A percentile compares a stretch with the other conserved stretches of the same genome.
Conservation (phyloP, 306 rosid genomes). For the Potentilla sterilis region DNA sequence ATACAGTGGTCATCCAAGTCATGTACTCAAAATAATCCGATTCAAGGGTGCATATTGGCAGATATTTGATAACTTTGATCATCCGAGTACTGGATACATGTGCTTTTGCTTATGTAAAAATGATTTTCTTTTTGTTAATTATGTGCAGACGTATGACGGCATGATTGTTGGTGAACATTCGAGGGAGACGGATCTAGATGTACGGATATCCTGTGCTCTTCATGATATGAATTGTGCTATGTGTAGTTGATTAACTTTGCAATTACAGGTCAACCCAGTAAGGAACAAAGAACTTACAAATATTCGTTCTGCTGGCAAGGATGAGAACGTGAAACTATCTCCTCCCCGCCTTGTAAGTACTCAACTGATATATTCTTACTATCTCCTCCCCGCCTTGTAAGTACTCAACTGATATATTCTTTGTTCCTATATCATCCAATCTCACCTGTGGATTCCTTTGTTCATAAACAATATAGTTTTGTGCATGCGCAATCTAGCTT, state of each 20-base stretch:
- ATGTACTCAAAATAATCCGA: background rate
- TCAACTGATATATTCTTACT: constrained; percentile 33
- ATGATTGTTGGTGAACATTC: constrained; percentile 97
- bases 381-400: constrained; percentile 93
- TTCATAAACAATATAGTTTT: background rate
- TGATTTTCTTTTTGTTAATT: constrained; percentile 20
- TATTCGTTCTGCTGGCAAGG: constrained; percentile 71
- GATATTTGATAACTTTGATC: background rate
- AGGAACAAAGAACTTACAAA: constrained; percentile 74
- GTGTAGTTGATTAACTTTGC: constrained; percentile 24
- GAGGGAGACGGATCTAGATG: constrained; percentile 89
- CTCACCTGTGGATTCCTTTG: background rate
- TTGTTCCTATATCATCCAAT: background rate
- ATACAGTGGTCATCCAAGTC: background rate
- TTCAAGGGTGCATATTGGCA: background rate
- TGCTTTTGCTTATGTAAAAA: background rate
- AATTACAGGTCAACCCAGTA: constrained; percentile 77
- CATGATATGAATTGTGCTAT: constrained; percentile 14
- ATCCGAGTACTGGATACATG: background rate
- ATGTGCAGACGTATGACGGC: constrained; percentile 86
- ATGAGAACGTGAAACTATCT: constrained; percentile 80
- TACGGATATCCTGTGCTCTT: constrained; percentile 37
- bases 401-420: constrained; percentile 32
- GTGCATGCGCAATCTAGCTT: background rate
- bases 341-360: constrained; percentile 94